phyloP scores from a whole-genome alignment of 2,329 filamentous ascomycete species.

The Tolypocladium paradoxum region DNA sequence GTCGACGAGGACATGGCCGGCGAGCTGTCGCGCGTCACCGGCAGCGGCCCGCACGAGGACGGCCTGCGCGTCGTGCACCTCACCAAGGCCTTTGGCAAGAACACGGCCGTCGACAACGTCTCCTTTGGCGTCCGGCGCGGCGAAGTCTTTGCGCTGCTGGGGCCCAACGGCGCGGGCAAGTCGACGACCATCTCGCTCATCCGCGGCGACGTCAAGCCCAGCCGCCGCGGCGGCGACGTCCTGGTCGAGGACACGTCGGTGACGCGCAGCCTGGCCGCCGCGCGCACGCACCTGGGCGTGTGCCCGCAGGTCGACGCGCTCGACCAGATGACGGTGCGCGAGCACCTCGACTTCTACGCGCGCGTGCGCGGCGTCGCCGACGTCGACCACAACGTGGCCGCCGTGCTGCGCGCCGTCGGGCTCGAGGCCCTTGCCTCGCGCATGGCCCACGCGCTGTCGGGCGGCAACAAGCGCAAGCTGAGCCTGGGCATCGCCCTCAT shows the following conservation, averaged over 20 bases:
- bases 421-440: conserved; percentile 58
- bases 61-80: conserved; percentile 72
- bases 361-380: conserved; percentile 68
- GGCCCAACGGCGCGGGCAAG: conserved; percentile 87
- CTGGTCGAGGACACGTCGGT: conserved; percentile 71
- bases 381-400: conserved; percentile 64
- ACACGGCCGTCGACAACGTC: conserved; percentile 77
- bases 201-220: conserved; percentile 74
- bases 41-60: conserved; percentile 30
- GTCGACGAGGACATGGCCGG: conserved; percentile 51
- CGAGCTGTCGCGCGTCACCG: conserved; percentile 52
- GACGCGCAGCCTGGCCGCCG: conserved; percentile 57
- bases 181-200: conserved; percentile 83
- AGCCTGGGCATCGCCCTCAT: conserved; percentile 83
- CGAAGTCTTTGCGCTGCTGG: conserved; percentile 80
- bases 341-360: conserved; percentile 84
- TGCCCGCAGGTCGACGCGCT: conserved; percentile 84
- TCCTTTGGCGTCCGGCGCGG: conserved; percentile 71
- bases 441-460: conserved; percentile 70
- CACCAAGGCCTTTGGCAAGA: conserved; percentile 66
- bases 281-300: conserved; percentile 72
- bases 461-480: conserved; percentile 90
- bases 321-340: conserved; percentile 80
- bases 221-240: conserved; percentile 61
- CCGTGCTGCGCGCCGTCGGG: conserved; percentile 73